A percentile compares a stretch with the other conserved stretches of the same genome.
These are phyloP conservation scores for Papiliotrema nemorosa DNA, from an alignment of 1,284 basidiomycete genomes.

Conservation along the genomic window DNA sequence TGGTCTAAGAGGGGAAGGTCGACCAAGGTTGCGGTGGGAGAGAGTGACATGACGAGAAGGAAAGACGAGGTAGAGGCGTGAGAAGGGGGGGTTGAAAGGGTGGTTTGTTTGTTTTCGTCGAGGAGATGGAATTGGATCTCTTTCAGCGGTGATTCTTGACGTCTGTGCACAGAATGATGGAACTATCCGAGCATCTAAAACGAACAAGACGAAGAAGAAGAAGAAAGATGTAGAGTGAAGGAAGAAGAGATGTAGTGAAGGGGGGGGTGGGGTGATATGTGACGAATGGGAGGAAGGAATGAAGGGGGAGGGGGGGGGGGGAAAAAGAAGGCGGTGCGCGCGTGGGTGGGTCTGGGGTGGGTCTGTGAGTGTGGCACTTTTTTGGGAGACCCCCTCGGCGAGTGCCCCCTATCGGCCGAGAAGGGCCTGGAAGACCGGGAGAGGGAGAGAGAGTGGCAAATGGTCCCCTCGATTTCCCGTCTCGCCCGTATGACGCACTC, in stretches of 20 bases:
- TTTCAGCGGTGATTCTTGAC: no score
- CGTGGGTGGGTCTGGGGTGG: not conserved
- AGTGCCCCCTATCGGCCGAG: not conserved
- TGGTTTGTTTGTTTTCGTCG: not conserved
- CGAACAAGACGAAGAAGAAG: not conserved
- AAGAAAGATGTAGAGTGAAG: not conserved
- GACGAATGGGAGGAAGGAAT: not conserved
- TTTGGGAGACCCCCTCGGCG: not conserved
- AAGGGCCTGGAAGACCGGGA: no score
- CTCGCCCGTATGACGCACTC: no score
- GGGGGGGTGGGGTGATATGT: not conserved
- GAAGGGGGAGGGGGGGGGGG: not conserved
- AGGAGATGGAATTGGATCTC: no score
- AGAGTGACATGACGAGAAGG: constrained; percentile 2
- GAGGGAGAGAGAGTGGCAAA: no score
- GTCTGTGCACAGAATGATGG: no score
- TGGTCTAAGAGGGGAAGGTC: not conserved
- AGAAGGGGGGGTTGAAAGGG: no score
- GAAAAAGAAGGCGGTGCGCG: not conserved
- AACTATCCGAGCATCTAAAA: no score
- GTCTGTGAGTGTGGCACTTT: not conserved
- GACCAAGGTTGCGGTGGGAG: not conserved
- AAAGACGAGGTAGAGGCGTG: not conserved
- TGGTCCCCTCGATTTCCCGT: no score
- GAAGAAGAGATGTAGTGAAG: not conserved